Evolutionary conservation across 2,329 filamentous ascomycete genomes (phyloP).

Genomic region (Colletotrichum eremochloae): DNA sequence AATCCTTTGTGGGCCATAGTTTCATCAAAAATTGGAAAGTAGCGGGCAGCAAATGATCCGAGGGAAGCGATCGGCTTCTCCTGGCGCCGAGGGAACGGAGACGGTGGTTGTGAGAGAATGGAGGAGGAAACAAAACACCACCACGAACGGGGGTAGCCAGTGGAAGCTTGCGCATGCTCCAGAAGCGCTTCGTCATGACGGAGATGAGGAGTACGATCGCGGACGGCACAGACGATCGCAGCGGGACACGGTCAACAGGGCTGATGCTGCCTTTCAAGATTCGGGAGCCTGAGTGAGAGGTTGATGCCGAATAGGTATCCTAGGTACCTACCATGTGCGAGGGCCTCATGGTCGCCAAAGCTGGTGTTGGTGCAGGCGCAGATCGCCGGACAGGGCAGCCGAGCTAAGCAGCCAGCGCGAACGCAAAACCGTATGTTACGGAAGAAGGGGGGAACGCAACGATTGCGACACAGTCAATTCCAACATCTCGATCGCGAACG

Average conservation of each 20-base stretch:
- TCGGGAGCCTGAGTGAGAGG: not conserved
- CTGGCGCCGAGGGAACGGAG: conserved; percentile 26
- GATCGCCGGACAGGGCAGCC: not conserved
- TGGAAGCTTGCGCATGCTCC: conserved; percentile 9
- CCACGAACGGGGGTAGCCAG: not conserved
- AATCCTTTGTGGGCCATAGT: conserved; percentile 19
- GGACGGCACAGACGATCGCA: conserved; percentile 31
- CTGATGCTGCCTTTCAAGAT: conserved; percentile 16
- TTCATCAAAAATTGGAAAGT: conserved; percentile 29
- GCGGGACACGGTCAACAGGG: conserved; percentile 22
- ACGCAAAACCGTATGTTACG: conserved; percentile 35
- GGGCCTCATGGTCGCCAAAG: not conserved
- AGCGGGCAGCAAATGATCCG: conserved; percentile 20
- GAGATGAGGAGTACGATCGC: conserved; percentile 13
- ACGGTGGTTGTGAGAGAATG: conserved; percentile 33
- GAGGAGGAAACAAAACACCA: conserved; percentile 29
- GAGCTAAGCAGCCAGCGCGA: not conserved
- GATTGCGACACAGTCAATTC: conserved; percentile 31
- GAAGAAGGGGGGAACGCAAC: not conserved
- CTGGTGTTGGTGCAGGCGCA: not conserved
- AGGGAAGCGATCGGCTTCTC: conserved; percentile 25
- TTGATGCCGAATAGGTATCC: not conserved
- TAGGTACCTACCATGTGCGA: not conserved
- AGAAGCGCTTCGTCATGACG: conserved; percentile 12
- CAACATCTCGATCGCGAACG: conserved; percentile 43